Percentiles rank a stretch among this genome's conserved stretches.
phyloP scores from a whole-genome alignment of 257 asterid genomes.

The Capsicum chinense region DNA sequence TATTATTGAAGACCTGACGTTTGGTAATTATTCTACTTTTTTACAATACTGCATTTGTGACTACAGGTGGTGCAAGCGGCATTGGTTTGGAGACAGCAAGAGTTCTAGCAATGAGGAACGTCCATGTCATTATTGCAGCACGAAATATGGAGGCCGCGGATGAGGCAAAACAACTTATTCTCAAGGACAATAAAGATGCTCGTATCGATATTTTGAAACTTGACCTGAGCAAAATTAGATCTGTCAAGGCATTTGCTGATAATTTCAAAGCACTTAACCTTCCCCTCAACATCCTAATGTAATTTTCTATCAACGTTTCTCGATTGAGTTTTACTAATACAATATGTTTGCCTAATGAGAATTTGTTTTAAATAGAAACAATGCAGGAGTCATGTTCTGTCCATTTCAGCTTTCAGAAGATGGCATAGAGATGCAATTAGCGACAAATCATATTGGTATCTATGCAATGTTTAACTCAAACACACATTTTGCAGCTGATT shows the following conservation, averaged over 20 bases:
- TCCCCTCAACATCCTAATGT: slow-evolving; percentile 90
- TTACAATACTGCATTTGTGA: too few relatives aligned
- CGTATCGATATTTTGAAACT: slow-evolving; percentile 66
- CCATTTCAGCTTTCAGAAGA: slow-evolving; percentile 80
- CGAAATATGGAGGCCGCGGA: slow-evolving; percentile 79
- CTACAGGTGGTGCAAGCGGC: slow-evolving; percentile 85
- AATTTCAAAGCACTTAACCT: slow-evolving; percentile 61
- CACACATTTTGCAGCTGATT: neutral
- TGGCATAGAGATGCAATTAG: slow-evolving; percentile 86
- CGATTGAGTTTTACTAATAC: neutral
- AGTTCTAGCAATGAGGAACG: slow-evolving; percentile 68
- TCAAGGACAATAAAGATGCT: slow-evolving; percentile 51
- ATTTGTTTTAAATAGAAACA: slow-evolving; percentile 59
- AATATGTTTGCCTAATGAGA: neutral
- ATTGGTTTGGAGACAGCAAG: slow-evolving; percentile 83
- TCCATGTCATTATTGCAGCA: slow-evolving; percentile 76
- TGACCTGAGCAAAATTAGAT: slow-evolving; percentile 68
- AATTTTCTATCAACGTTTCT: neutral
- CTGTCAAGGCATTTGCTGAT: slow-evolving; percentile 63
- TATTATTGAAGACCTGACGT: too few relatives aligned
- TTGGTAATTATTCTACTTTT: too few relatives aligned
- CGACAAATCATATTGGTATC: slow-evolving; percentile 86
- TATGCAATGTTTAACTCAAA: neutral
- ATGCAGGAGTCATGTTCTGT: slow-evolving; percentile 89
- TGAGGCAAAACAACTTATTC: slow-evolving; percentile 62